Evolutionary conservation across 306 rosid species (phyloP), one percentile per base, ranked within the genome.

Genomic region (Cicer judaicum): DNA sequence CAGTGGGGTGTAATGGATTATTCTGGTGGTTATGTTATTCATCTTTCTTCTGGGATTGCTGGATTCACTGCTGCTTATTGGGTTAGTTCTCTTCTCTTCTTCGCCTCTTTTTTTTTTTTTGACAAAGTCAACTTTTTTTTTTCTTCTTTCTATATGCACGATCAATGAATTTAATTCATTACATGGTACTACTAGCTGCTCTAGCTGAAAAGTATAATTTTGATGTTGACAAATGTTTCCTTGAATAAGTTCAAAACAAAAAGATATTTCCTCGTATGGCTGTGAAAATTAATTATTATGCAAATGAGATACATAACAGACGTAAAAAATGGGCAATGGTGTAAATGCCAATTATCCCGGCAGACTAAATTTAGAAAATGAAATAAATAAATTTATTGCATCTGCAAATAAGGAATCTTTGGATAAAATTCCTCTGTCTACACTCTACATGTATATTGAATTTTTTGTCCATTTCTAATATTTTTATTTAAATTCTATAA

Each of bases 1-100:
- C 89, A 86, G 0, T 86, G 90, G 88, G 92, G 92, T 15, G 90
- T 88, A 8, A 88, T 88, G 83, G 92, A 88, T 29, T 88, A 86
- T 62, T 84, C 90, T 15, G 92, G 92, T 13, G 92, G 92, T 2
- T 88, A 88, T 74, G 92, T 88, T 34, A 88, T 88, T 56, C 92
- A 88, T 61, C 84, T 88, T 46, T 88, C 92, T 41, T 86, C 90
- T 1, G 92, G 92, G 2, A 62, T 82, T 42, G 88, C 87, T 39
- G 92, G 92, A 24, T 84, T 88, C 71, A 80, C 84, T 0, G 72
- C 92, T 18, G 90, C 92, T 64, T 86, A 84, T 52, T 88, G 90
- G 92, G 92, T 85, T 40, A 44, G 69, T 80, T 7, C 7, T 40
- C 2, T 47, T 55, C 6, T 14, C 16, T 2, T 60, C 7, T 8